A percentile compares a stretch with the other conserved stretches of the same genome.
These are phyloP conservation scores for Wickerhamomyces strasburgensis DNA, from an alignment of 805 yeast species.

Conservation along the genomic window DNA sequence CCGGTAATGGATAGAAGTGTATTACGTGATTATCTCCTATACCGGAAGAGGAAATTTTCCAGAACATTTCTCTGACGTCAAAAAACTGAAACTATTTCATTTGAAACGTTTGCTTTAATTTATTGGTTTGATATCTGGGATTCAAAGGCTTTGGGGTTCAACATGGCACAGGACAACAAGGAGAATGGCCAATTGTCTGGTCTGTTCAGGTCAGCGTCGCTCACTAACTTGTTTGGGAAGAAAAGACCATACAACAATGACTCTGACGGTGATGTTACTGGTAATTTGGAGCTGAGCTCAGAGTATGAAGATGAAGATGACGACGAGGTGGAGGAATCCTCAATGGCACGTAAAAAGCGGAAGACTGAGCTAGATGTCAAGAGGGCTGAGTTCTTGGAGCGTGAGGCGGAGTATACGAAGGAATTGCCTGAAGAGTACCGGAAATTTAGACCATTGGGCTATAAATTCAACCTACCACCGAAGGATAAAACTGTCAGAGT, in stretches of 20 bases:
- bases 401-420: conserved; percentile 58
- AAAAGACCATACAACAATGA: conserved; percentile 16
- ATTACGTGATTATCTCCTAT: no score
- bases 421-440: conserved; percentile 65
- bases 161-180: conserved; percentile 6
- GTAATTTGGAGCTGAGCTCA: background rate
- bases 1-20: no score
- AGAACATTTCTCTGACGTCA: no score
- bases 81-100: no score
- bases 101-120: no score
- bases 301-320: conserved; percentile 6
- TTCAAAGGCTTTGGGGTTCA: background rate
- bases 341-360: conserved; percentile 16
- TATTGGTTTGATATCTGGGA: no score
- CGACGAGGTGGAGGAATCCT: conserved; percentile 7
- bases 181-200: conserved; percentile 13
- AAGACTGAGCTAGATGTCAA: conserved; percentile 23
- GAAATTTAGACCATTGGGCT: conserved; percentile 78
- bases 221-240: conserved; percentile 17
- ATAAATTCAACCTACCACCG: conserved; percentile 76
- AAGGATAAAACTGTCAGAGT: conserved; percentile 79
- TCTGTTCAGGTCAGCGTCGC: conserved; percentile 16
- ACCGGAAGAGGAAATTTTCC: no score
- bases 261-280: conserved; percentile 6
- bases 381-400: conserved; percentile 28